Evolutionary conservation across 129 eudicot species (phyloP).

Genomic region (Apium graveolens): DNA sequence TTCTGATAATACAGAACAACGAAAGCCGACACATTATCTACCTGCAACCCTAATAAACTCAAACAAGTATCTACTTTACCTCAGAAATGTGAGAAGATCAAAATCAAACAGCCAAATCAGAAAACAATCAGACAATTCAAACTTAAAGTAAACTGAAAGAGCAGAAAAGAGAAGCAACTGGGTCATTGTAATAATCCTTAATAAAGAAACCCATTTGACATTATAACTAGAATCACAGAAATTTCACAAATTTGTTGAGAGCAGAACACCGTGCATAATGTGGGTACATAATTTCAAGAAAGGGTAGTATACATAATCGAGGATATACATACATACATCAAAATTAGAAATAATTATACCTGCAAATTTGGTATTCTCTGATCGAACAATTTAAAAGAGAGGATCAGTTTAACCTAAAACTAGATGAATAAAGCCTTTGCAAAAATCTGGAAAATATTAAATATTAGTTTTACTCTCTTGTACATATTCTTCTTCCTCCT

Average conservation of each 20-base stretch:
- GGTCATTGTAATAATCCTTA: neutral
- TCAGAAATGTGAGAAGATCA: neutral
- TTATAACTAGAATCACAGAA: neutral
- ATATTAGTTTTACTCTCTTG: too few species aligned
- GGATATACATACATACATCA: too few species aligned
- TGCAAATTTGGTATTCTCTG: neutral
- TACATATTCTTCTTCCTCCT: too few species aligned
- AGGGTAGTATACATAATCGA: too few species aligned
- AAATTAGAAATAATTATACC: neutral
- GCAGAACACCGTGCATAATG: too few species aligned
- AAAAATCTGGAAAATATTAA: too few species aligned
- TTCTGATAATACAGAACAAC: too few species aligned
- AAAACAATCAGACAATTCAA: neutral
- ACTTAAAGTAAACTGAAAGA: neutral
- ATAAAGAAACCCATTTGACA: neutral
- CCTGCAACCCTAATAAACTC: neutral
- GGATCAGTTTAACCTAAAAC: neutral
- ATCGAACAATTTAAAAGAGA: neutral
- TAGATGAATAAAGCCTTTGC: too few species aligned
- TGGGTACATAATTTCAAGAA: too few species aligned
- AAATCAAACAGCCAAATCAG: neutral
- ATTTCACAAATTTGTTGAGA: too few species aligned
- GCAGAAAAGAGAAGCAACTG: neutral
- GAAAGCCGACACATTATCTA: neutral
- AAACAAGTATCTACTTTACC: neutral